Conservation (phyloP, 495 filamentous ascomycete species). For the Tirmania nivea region DNA sequence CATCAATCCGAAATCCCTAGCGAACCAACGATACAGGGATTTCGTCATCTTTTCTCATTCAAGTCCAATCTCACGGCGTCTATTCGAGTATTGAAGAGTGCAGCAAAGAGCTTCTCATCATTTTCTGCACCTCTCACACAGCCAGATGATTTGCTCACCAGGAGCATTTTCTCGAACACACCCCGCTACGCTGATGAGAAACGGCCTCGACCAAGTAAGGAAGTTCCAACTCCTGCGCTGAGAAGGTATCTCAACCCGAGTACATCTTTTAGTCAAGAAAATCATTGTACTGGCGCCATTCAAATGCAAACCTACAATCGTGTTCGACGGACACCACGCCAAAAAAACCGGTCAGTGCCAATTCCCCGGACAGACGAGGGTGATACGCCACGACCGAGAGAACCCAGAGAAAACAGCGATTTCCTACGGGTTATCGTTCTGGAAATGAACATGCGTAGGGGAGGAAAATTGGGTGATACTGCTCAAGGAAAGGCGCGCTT, state of each 20-base stretch:
- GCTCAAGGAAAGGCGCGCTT: conserved; percentile 63
- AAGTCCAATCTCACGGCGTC: conserved; percentile 93
- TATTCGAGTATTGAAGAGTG: conserved; percentile 61
- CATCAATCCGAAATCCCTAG: conserved; percentile 20
- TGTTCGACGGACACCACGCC: conserved; percentile 22
- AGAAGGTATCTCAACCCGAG: conserved; percentile 83
- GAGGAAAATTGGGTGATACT: conserved; percentile 70
- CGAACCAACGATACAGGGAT: conserved; percentile 9
- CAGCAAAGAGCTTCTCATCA: conserved; percentile 61
- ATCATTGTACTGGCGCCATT: conserved; percentile 52
- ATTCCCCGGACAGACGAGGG: conserved; percentile 11
- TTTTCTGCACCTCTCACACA: conserved; percentile 51
- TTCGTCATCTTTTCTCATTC: conserved; percentile 32
- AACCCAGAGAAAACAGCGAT: conserved; percentile 78
- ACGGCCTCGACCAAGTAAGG: conserved; percentile 51
- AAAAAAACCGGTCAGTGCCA: conserved; percentile 22
- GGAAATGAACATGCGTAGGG: conserved; percentile 91
- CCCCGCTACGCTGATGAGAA: conserved; percentile 76
- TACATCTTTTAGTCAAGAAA: conserved; percentile 42
- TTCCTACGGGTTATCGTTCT: conserved; percentile 87
- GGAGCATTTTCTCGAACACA: conserved; percentile 58
- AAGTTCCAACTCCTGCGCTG: conserved; percentile 63
- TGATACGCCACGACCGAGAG: conserved; percentile 47
- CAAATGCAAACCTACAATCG: conserved; percentile 69
- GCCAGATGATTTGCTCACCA: conserved; percentile 73